Evolutionary conservation across 441 rosid species (phyloP), one percentile per base, ranked within the genome.

Genomic region (Adansonia gregorii): DNA sequence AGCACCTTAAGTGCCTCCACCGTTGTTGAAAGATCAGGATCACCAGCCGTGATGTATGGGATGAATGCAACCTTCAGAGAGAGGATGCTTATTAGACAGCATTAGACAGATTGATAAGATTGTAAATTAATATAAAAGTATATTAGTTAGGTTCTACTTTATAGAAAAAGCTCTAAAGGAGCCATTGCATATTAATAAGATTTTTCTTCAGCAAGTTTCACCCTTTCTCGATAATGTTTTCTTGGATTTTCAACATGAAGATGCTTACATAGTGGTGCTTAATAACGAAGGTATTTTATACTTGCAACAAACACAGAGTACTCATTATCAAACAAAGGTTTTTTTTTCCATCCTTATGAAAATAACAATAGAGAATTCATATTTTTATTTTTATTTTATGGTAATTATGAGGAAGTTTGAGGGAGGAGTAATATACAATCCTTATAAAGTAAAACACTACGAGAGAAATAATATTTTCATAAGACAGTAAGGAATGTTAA

Each of bases 31-130:
- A 96, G 95, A 86, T 96, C 97, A 67, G 98, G 98, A 85, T 94
- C 98, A 76, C 98, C 98, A 27, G 97, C 97, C 27, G 98, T 96
- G 74, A 94, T 96, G 87, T 88, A 96, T 12, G 99, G 97, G 79
- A 96, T 91, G 64, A 95, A 72, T 72, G 97, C 98, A 78, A 95
- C 97, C 97, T 95, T 83, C 86, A 65, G 54, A 83, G 2, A 80
- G 14, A 82, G 58, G 56, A 75, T 31, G 39, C 54, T 67, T 60
- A 31, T 83, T 54, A 87, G 72, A 76, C 63, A 55, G 9, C 27
- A 54, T 8, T 69, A 9, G 48, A 72, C 0, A 43, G 54, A 19
- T 17, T 7, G 43, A 45, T 69, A 49, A 48, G 41, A 46, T 17
- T 43, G 22, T 67, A 41, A 66, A 48, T 69, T 2, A 69, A 22